Conservation (phyloP, 2,329 filamentous ascomycete species). For the Epichloe scottii region DNA sequence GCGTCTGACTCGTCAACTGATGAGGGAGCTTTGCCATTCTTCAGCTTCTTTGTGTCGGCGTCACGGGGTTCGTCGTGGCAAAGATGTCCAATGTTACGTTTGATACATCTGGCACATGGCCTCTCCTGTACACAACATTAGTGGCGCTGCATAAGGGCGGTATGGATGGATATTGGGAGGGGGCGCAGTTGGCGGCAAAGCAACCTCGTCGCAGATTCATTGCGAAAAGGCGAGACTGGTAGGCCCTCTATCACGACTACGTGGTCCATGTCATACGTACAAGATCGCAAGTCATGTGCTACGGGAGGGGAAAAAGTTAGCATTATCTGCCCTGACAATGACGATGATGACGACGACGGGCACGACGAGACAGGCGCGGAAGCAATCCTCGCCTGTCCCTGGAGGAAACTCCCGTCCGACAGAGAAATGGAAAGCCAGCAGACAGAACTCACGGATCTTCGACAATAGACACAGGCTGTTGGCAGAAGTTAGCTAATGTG, state of each 20-base stretch:
- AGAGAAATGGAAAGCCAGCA: background rate
- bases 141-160: constrained; percentile 10
- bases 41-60: constrained; percentile 64
- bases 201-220: background rate
- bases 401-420: too few relatives aligned
- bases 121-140: constrained; percentile 53
- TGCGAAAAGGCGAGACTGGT: background rate
- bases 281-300: constrained; percentile 91
- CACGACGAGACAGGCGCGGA: background rate
- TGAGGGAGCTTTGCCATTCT: constrained; percentile 33
- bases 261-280: constrained; percentile 39
- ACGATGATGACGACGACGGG: background rate
- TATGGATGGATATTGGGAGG: background rate
- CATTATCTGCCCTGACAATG: background rate
- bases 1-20: constrained; percentile 49
- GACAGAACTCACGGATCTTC: constrained; percentile 67
- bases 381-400: background rate
- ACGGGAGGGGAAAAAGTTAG: constrained; percentile 14
- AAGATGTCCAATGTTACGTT: constrained; percentile 94
- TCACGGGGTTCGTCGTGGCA: constrained; percentile 97
- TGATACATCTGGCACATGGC: constrained; percentile 94
- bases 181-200: background rate
- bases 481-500: background rate
- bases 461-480: constrained; percentile 74
- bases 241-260: background rate